Evolutionary conservation across 1,284 basidiomycete species (phyloP), one percentile per base, ranked within the genome.

Genomic region (Fereydounia khargensis): DNA sequence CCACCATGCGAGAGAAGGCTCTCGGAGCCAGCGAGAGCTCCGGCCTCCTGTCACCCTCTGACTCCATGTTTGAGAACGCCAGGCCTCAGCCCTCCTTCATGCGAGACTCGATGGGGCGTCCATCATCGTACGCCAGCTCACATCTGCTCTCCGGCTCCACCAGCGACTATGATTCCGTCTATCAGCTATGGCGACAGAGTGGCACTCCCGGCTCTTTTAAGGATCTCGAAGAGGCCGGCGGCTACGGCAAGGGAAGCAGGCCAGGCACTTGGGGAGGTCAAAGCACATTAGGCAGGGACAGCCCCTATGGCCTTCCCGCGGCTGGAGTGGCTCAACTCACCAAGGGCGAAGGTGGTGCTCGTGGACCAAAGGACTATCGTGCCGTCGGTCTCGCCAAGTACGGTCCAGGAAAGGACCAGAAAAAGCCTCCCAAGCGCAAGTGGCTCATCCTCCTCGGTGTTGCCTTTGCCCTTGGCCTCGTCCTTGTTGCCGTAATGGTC

Each of bases 121-220:
- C 54, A 3, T 17, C 33, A 2, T 53, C 49, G 11, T 11, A 53
- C 6, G 54, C 62, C 31, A 62, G 59, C 42, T 59, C 62, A 5
- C 47, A 50, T 35, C 47, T 62, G 50, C 37, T 62, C 17, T 42
- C 45, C 8, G 42, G 48, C 37, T 50, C 48, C 2, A 45, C 45
- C 18, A 60, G 46, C 39, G 64, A 66, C 33, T 66, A 66, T 28
- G 64, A 64, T 28, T 61, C 61, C 16, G 48, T 55, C 35, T 58
- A 66, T 33, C 61, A 56, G 36, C 62, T 66, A 19, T 53, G 46
- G 44, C 35, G 55, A 16, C 46, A 49, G 28, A 52, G 49, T 13
- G 56, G 43, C 9, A 51, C 61, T 0, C 37, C 47, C 9, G 38
- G 37, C 30, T 47, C 20, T 37, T 46, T 48, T 25, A 38, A 27